Evolutionary conservation across 345 rosid genomes (phyloP), one percentile per base, ranked within the genome.

Genomic region (Sapria himalayana): DNA sequence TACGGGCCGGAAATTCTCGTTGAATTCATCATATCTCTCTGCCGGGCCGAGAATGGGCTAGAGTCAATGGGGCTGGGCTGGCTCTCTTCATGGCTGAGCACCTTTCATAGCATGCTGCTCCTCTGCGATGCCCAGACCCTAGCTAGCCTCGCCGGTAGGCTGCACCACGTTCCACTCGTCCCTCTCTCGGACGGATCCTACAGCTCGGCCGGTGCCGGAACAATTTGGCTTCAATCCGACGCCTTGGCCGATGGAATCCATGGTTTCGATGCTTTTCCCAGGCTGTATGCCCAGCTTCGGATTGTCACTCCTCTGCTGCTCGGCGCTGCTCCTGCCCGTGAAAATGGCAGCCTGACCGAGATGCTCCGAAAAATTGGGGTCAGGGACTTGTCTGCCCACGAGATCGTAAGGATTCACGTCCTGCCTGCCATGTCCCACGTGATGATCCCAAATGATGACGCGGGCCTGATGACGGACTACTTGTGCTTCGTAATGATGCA

Each of bases 401-500:
- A 81, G 51, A 78, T 86, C 51, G 49, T 73, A 33, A 81, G 55
- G 66, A 54, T 76, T 52, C 85, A 78, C 40, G 51, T 86, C 62
- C 55, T 86, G 68, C 92, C 84, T 33, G 70, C 76, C 21, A 39
- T 78, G 25, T 71, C 61, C 50, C 64, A 61, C 41, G 65, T 48
- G 29, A 46, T 40, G 51, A 54, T 29, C 23, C 40, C 27, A 19
- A 51, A 37, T 41, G 38, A 57, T 19, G 52, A 52, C 43, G 64
- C 61, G 22, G 54, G 44, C 35, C 58, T 78, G 51, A 59, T 76
- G 78, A 57, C 50, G 37, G 97, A 86, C 47, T 78, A 75, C 40
- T 61, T 86, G 29, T 78, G 92, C 70, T 78, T 81, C 66, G 67
- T 76, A 43, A 75, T 76, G 80, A 60, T 72, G 44, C 97, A 86